These are phyloP conservation scores for Acorus calamus DNA, from an alignment of 106 monocot genomes.

Conservation along the genomic window DNA sequence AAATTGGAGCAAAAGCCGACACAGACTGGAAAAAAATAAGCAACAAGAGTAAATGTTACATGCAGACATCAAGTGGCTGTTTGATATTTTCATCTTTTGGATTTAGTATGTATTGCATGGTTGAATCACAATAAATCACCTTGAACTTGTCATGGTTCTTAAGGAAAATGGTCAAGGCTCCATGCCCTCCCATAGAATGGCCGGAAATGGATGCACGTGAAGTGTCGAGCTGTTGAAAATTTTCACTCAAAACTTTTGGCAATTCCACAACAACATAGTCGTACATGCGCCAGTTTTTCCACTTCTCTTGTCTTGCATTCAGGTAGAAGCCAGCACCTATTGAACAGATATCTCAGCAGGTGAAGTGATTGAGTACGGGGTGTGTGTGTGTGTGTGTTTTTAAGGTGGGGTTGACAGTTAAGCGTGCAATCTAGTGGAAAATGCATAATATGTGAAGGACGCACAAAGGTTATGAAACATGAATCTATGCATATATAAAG, in stretches of 20 bases:
- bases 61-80: too few relatives aligned
- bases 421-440: too few relatives aligned
- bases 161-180: conserved; percentile 82
- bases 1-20: conserved; percentile 86
- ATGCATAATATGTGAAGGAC: too few relatives aligned
- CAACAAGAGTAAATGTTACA: background rate
- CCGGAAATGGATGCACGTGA: conserved; percentile 78
- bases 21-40: conserved; percentile 50
- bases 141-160: conserved; percentile 79
- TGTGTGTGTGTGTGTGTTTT: too few relatives aligned
- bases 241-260: conserved; percentile 65
- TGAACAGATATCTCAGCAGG: background rate
- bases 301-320: conserved; percentile 79
- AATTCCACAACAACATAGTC: conserved; percentile 90
- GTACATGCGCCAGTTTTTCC: conserved; percentile 99
- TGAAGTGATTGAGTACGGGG: background rate
- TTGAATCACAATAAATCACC: conserved; percentile 27
- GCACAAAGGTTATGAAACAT: too few relatives aligned
- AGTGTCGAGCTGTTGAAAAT: conserved; percentile 75
- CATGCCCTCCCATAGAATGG: conserved; percentile 99
- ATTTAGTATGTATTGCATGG: too few relatives aligned
- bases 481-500: too few relatives aligned
- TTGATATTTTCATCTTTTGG: too few relatives aligned
- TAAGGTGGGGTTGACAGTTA: too few relatives aligned
- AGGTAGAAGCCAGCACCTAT: conserved; percentile 95